Conservation (phyloP, 805 yeast genomes). For the Ogataea naganishii region DNA sequence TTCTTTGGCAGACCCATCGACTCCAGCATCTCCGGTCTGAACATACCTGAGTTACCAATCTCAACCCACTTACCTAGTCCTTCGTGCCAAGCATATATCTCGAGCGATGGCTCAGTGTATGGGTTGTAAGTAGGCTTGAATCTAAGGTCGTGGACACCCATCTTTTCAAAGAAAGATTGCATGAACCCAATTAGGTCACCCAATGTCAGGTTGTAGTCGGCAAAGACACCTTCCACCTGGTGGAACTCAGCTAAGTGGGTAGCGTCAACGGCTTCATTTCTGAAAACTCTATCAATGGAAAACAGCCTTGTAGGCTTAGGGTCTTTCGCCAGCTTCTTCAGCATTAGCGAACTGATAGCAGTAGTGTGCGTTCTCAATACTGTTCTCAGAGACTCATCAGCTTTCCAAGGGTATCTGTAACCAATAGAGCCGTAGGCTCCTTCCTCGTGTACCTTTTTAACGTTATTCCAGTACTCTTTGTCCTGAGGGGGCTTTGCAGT, state of each 20-base stretch:
- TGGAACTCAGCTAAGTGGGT: constrained; percentile 99
- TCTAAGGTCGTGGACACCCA: constrained; percentile 94
- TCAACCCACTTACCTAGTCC: constrained; percentile 97
- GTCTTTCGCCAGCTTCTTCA: constrained; percentile 77
- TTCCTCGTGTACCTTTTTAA: constrained; percentile 75
- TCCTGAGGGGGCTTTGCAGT: constrained; percentile 80
- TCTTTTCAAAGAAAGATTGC: constrained; percentile 92
- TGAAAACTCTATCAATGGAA: constrained; percentile 96
- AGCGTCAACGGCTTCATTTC: constrained; percentile 99
- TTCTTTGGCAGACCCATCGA: constrained; percentile 96
- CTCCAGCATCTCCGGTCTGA: constrained; percentile 98
- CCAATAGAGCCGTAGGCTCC: constrained; percentile 95
- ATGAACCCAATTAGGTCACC: constrained; percentile 97
- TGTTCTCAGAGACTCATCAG: constrained; percentile 79
- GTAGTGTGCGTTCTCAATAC: constrained; percentile 98
- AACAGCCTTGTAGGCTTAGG: constrained; percentile 88
- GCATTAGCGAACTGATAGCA: constrained; percentile 83
- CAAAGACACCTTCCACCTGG: constrained; percentile 98
- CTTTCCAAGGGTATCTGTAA: constrained; percentile 96
- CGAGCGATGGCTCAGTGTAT: constrained; percentile 97
- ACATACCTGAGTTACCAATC: constrained; percentile 99
- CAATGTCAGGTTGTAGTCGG: constrained; percentile 88
- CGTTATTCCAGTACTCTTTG: constrained; percentile 64
- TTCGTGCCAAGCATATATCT: constrained; percentile 93
- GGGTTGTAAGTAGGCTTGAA: constrained; percentile 99